Evolutionary conservation across 495 filamentous ascomycete genomes (phyloP), one percentile per base, ranked within the genome.

Genomic region (Annulohypoxylon bovei): DNA sequence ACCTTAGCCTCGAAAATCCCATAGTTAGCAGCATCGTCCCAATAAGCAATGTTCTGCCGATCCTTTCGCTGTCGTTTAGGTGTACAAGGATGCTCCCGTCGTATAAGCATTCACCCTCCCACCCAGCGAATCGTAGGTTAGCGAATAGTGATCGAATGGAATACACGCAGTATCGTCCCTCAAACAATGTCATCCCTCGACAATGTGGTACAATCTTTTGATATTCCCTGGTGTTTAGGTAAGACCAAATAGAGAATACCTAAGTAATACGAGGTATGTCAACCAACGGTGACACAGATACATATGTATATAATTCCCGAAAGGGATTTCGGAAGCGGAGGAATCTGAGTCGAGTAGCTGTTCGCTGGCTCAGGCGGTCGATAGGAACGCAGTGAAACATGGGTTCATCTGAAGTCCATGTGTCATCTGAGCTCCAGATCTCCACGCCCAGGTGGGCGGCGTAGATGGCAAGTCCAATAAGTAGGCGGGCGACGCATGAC

Each of bases 351-450:
- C 12, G 57, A 32, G 23, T 12, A 60, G 47, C 6, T 32, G 7
- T 16, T 35, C 12, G 6, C 37, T 23, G 44, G 44, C 44, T 47
- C 7, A 22, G 18, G 27, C 14, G 50, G 65, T 32, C 40, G 50
- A 37, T 53, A 53, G 35, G 30, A 46, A 46, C 12, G 62, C n/a
- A 46, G 35, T 58, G 49, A 57, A 55, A 71, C 68, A 57, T 25
- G 55, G 50, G 16, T 71, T 53, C 62, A 67, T 62, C 52, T 53
- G 49, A 62, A 63, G 49, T 14, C 23, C 12, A 39, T 20, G 53
- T 55, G 64, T 49, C 58, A 61, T 64, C 58, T 68, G 64, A 49
- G 32, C n/a, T 27, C 18, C 20, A 39, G 53, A 35, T 39, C 33
- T 35, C 33, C 53, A 37, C 30, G 22, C n/a, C 22, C 42, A 59